Evolutionary conservation across 805 yeast genomes (phyloP).

Genomic region (Nakazawaea peltata): DNA sequence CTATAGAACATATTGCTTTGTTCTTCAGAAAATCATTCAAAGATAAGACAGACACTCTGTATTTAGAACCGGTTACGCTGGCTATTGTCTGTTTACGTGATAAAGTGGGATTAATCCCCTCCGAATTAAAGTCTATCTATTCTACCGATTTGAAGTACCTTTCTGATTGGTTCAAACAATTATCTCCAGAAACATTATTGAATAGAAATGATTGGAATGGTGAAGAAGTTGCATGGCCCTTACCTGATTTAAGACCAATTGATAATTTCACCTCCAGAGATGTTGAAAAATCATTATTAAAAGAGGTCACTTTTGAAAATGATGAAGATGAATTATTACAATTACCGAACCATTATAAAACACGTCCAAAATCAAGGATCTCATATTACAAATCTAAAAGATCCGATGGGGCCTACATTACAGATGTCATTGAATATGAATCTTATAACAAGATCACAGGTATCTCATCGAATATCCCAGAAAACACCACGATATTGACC

Average conservation of each 20-base stretch:
- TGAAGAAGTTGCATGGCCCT: slow-evolving; percentile 51
- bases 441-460: slow-evolving; percentile 26
- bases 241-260: slow-evolving; percentile 64
- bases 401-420: slow-evolving; percentile 49
- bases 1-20: slow-evolving; percentile 74
- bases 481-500: slow-evolving; percentile 38
- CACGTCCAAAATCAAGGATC: slow-evolving; percentile 18
- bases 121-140: slow-evolving; percentile 70
- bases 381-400: slow-evolving; percentile 54
- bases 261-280: slow-evolving; percentile 60
- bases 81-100: slow-evolving; percentile 79
- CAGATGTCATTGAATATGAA: slow-evolving; percentile 48
- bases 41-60: slow-evolving; percentile 28
- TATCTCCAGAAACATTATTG: slow-evolving; percentile 12
- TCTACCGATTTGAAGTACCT: slow-evolving; percentile 57
- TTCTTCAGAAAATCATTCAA: slow-evolving; percentile 29
- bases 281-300: slow-evolving; percentile 69
- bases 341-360: slow-evolving; percentile 16
- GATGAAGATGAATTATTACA: slow-evolving; percentile 27
- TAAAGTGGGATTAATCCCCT: slow-evolving; percentile 74
- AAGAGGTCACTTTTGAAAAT: slow-evolving; percentile 64
- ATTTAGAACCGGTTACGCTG: slow-evolving; percentile 64
- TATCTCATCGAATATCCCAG: slow-evolving; percentile 17
- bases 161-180: slow-evolving; percentile 48
- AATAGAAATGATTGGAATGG: slow-evolving; percentile 15